Evolutionary conservation across 1,139 yeast species (phyloP).

Genomic region (Scheffersomyces illinoinensis): DNA sequence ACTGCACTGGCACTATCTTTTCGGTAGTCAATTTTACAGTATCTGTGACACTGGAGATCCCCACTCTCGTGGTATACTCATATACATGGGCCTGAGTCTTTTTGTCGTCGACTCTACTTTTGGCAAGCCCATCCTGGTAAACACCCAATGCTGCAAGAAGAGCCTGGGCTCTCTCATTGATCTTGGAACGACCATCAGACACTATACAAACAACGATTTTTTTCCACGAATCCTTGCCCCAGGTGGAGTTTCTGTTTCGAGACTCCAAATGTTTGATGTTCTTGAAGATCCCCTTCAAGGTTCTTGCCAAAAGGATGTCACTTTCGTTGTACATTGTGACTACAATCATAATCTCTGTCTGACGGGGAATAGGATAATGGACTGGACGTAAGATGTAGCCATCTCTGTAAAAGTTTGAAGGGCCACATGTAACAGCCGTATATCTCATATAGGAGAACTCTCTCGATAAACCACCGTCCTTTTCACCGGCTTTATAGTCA

Average conservation of each 20-base stretch:
- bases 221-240: conserved; percentile 55
- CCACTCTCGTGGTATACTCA: conserved; percentile 51
- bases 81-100: conserved; percentile 49
- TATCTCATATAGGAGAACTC: conserved; percentile 53
- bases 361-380: conserved; percentile 47
- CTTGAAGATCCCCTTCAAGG: conserved; percentile 49
- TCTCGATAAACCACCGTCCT: conserved; percentile 46
- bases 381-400: conserved; percentile 48
- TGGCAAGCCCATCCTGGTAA: conserved; percentile 51
- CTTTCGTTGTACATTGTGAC: conserved; percentile 53
- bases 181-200: conserved; percentile 50
- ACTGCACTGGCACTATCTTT: conserved; percentile 50
- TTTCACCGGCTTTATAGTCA: conserved; percentile 32
- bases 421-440: conserved; percentile 53
- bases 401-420: conserved; percentile 46
- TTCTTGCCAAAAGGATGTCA: conserved; percentile 46
- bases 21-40: conserved; percentile 51
- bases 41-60: conserved; percentile 47
- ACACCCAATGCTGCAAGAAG: conserved; percentile 50
- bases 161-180: conserved; percentile 50
- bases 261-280: conserved; percentile 50
- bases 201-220: conserved; percentile 50
- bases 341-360: conserved; percentile 49
- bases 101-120: conserved; percentile 47
- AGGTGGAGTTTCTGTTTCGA: conserved; percentile 39